Evolutionary conservation across 1,284 basidiomycete species (phyloP).

Genomic region (Phylloboletellus chloephorus): DNA sequence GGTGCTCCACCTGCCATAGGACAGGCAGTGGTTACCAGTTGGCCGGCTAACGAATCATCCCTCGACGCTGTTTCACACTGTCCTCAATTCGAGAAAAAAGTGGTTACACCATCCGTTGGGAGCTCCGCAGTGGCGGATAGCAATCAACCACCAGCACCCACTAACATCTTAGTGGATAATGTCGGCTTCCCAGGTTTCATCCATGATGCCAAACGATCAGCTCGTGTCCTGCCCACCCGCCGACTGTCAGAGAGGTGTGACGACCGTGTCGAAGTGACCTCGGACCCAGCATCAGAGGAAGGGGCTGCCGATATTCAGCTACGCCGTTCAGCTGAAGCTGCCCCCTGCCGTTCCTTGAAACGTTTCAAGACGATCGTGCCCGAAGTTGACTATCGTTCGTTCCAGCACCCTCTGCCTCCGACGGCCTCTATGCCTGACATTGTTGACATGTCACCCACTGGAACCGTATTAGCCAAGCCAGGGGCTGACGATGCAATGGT

Average conservation of each 20-base stretch:
- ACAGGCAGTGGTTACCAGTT: not conserved
- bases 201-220: not conserved
- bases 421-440: not conserved
- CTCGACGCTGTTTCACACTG: not conserved
- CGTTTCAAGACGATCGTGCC: constrained; percentile 1
- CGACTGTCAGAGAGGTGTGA: not conserved
- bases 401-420: not conserved
- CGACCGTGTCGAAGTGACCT: not conserved
- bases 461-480: not conserved
- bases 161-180: no score
- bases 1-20: not conserved
- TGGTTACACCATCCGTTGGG: not conserved
- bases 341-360: constrained; percentile 2
- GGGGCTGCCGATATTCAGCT: not conserved
- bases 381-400: not conserved
- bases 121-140: not conserved
- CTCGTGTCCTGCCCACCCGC: not conserved
- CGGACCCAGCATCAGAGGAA: not conserved
- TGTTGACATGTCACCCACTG: not conserved
- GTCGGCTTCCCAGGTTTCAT: not conserved
- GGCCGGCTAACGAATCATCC: not conserved
- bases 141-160: not conserved
- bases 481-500: not conserved
- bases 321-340: not conserved
- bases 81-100: not conserved